Conservation (phyloP, 179 eudicot genomes). For the Amaranthus tricolor region DNA sequence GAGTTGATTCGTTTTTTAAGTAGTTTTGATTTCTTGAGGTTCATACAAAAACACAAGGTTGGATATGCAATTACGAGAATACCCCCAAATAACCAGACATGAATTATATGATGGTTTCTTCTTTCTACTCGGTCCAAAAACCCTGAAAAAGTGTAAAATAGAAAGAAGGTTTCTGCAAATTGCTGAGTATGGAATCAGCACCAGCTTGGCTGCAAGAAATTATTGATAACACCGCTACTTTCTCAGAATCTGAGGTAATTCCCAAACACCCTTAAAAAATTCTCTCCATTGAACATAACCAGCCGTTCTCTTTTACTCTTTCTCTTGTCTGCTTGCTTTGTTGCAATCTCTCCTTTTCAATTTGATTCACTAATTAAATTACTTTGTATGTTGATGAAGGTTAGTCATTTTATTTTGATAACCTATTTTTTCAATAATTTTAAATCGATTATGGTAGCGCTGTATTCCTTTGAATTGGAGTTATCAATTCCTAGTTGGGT, state of each 20-base stretch:
- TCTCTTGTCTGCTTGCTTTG: neutral
- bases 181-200: constrained; percentile 20
- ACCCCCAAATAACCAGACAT: neutral
- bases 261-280: neutral
- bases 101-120: neutral
- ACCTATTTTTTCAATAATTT: neutral
- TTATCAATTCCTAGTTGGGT: neutral
- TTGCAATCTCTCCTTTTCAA: neutral
- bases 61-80: too few relatives aligned
- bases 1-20: too few relatives aligned
- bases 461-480: neutral
- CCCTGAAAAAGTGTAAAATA: neutral
- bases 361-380: neutral
- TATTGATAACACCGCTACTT: constrained; percentile 14
- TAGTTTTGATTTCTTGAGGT: too few relatives aligned
- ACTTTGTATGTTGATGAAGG: neutral
- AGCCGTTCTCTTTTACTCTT: too few relatives aligned
- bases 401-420: neutral
- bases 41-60: too few relatives aligned
- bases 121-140: neutral
- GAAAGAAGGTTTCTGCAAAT: neutral
- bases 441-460: neutral
- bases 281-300: too few relatives aligned
- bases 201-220: constrained; percentile 13
- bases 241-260: constrained; percentile 35